These are phyloP conservation scores for Gnaphalium uliginosum DNA, from an alignment of 129 eudicot genomes.

Conservation along the genomic window DNA sequence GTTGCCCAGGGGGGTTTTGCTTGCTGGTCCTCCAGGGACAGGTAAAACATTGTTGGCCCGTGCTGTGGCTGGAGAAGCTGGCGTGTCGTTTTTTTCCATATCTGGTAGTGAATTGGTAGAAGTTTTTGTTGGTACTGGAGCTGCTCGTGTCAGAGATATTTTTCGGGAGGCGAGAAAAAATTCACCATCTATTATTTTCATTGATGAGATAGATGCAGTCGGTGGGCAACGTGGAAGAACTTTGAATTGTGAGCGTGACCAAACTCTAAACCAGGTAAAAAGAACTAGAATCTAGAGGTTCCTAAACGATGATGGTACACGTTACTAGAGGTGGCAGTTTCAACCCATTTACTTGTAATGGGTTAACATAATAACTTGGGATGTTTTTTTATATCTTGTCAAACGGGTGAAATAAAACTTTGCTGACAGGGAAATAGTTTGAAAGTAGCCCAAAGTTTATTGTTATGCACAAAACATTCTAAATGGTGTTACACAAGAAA, in stretches of 20 bases:
- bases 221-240: slow-evolving; percentile 68
- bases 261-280: slow-evolving; percentile 56
- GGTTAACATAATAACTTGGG: neutral
- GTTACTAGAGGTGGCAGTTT: neutral
- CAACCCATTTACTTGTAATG: neutral
- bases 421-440: neutral
- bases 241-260: slow-evolving; percentile 62
- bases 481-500: neutral
- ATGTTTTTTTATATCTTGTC: neutral
- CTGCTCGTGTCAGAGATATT: slow-evolving; percentile 43
- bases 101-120: slow-evolving; percentile 43
- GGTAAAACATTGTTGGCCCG: slow-evolving; percentile 62
- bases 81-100: slow-evolving; percentile 39
- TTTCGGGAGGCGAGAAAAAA: slow-evolving; percentile 49
- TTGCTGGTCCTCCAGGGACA: slow-evolving; percentile 62
- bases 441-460: neutral
- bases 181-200: slow-evolving; percentile 51
- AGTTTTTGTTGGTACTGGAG: slow-evolving; percentile 43
- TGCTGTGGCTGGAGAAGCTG: slow-evolving; percentile 52
- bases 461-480: neutral
- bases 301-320: neutral
- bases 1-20: slow-evolving; percentile 44
- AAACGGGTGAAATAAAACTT: neutral
- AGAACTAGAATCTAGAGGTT: neutral
- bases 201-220: slow-evolving; percentile 57